Evolutionary conservation across 768 basidiomycete genomes (phyloP), one percentile per base, ranked within the genome.

Genomic region (Boletellus emodensis): DNA sequence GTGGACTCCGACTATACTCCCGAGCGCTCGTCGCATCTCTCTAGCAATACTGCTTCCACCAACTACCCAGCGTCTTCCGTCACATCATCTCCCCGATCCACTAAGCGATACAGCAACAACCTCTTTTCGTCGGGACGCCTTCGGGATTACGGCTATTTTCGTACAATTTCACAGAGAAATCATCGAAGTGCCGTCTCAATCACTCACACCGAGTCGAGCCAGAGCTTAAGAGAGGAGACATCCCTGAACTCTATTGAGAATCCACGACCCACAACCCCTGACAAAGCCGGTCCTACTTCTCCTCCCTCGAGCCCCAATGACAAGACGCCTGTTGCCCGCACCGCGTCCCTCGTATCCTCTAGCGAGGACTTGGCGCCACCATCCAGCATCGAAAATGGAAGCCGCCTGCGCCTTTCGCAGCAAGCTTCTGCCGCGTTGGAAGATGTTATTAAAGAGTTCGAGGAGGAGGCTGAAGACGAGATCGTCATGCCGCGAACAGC

Each of bases 61-160:
- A 55, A 60, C 12, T 61, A 60, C 69, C 61, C 71, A 58, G 41
- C 73, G 17, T 78, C 81, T 20, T 76, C 67, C 5, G 18, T 62
- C 55, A 64, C 64, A 22, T 70, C 67, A 38, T 70, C 84, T 22
- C 59, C 64, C 22, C 75, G 79, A 32, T 79, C 80, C 36, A 71
- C 74, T 49, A 85, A 87, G 69, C 80, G 90, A 40, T 87, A 87
- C 66, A 90, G 88, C 73, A 91, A 91, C 66, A 91, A 91, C 61
- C 73, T 93, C 44, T 92, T 91, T 55, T 84, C 87, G 41, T 91
- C 90, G 15, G 83, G 84, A n/a, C 79, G 83, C 48, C 75, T 90
- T 59, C 77, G 84, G 49, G 90, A 92, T 65, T 82, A 89, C 62
- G 72, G 75, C 10, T 87, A 90, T 65, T 65, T 87, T 59, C 81